These are phyloP conservation scores for Rauvolfia tetraphylla DNA, from an alignment of 257 asterid genomes.

Conservation along the genomic window DNA sequence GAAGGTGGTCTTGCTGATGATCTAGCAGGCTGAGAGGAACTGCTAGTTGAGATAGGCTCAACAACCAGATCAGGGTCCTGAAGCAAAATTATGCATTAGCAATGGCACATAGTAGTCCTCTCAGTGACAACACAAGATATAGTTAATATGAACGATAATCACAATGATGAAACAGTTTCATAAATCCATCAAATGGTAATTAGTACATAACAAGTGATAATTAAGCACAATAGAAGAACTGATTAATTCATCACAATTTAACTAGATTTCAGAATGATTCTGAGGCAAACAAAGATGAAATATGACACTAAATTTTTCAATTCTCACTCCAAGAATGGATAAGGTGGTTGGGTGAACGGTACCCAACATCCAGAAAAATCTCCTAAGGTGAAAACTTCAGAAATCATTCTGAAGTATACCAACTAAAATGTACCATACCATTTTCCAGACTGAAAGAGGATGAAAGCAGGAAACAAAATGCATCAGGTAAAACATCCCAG, in stretches of 20 bases:
- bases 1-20: slow-evolving; percentile 48
- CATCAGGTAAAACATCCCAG: not conserved
- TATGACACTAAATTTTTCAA: not conserved
- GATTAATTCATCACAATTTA: not conserved
- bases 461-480: not conserved
- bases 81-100: not conserved
- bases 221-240: not conserved
- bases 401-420: not conserved
- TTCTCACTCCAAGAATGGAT: not conserved
- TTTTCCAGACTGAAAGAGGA: not conserved
- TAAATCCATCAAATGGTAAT: not conserved
- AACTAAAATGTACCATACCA: not conserved
- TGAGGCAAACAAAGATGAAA: not conserved
- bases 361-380: not conserved
- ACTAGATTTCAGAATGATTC: not conserved
- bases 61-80: slow-evolving; percentile 83
- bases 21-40: slow-evolving; percentile 60
- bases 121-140: not conserved
- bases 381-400: not conserved
- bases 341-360: not conserved
- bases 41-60: slow-evolving; percentile 61
- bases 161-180: too few species aligned
- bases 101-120: slow-evolving; percentile 12
- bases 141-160: not conserved
- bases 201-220: not conserved